Base-by-base conservation (phyloP, 75 land plant species). In the Pinus albicaulis region DNA sequence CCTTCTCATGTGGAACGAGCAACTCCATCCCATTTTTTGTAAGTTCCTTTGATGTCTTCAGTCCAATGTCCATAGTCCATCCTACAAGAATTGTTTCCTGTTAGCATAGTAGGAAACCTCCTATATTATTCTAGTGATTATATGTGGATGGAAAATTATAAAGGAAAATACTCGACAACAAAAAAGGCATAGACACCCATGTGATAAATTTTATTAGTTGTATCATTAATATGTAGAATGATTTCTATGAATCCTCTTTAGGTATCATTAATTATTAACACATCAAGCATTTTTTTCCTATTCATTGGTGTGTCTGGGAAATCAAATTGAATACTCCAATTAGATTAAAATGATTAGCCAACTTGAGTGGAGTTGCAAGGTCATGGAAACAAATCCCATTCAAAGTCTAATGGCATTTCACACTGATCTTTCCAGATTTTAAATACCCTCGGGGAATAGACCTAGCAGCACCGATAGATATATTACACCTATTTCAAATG, bases 401-500 rank as follows among this genome's bases (percentile, higher is more conserved):
- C 23, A 95, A 83, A 15, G 92, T 85, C 57, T 85, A 76, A 8
- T 90, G 81, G 2, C 41, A 36, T 73, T 84, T 89, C 20, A 92
- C 96, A 63, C 85, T 91, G 79, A 95, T 95, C 17, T 78, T 77
- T 16, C 98, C 96, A 80, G 93, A 95, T 76, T 86, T 79, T 55
- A 88, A 95, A 3, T 96, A 95, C 6, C 98, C 98, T 79, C 93
- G 98, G 38, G 98, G 96, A 58, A 93, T 95, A 20, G 94, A 94
- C 24, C 98, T 86, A 64, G 98, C 98, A 81, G 92, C 98, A 73
- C 94, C 88, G 34, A 96, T 86, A 64, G 94, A 75, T 52, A 91
- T 85, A 80, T 95, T 95, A 91, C 86, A 86, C 83, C 98, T 95
- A 84, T 70, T 76, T 13, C 25, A 60, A 15, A 61, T 56, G 20